Base-by-base conservation (phyloP, 768 basidiomycete species). In the Chalciporus sphaerocephalus region DNA sequence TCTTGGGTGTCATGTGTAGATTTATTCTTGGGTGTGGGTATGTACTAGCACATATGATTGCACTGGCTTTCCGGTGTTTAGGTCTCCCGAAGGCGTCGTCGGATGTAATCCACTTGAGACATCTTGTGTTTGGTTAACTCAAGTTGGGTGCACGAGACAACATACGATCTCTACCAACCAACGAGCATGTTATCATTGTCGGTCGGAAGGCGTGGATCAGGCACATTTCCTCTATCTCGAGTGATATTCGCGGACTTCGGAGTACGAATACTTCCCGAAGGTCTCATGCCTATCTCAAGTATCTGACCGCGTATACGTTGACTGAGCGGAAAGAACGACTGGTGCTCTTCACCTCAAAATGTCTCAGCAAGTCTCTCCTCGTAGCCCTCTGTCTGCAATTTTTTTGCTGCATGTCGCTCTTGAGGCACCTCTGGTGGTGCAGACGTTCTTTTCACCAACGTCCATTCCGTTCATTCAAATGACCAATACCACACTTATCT, bases 321-420 rank as follows among this genome's bases (percentile, higher is more conserved):
- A 32, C 27, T 27, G 11, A 10, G 11, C 11, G 4, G 27, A 32
- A 32, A n/a, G n/a, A n/a, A n/a, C 15, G 6, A 3, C 15, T 13
- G 13, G 7, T 28, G 10, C 37, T 18, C 6, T 24, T 13, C 15
- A 13, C 15, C 33, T 22, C 40, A 24, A 37, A 25, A 60, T 60
- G 58, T 48, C 60, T 0, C 58, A 58, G 8, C 28, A 12, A 47
- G 34, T 3, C 17, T 18, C 7, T 5, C 52, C 61, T 47, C 67
- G 67, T 38, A 74, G 71, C 47, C 74, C 74, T 23, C 44, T 75
- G 74, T 78, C 88, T 4, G 65, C 69, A 16, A 74, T 90, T 2
- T 92, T 92, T 66, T 70, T 92, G 30, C 66, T 92, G 22, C 90
- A 92, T 56, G 78, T 89, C 55, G 86, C 83, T 5, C 69, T 91